Conservation (phyloP, 2,329 filamentous ascomycete genomes). For the Ophiocordyceps sinensis region DNA sequence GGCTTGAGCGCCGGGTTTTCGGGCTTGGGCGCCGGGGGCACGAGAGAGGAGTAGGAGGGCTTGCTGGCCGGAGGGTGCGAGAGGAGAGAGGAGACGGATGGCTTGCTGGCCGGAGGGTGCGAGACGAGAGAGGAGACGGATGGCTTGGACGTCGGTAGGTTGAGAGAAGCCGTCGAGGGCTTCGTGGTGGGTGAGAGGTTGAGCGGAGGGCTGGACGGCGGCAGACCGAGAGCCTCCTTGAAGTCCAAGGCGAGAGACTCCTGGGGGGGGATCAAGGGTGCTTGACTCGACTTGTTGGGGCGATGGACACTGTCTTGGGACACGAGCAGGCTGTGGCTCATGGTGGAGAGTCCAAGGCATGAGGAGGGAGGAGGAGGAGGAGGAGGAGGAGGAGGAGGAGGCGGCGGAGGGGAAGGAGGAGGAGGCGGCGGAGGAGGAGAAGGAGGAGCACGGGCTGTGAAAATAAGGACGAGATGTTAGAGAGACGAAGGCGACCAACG, state of each 20-base stretch:
- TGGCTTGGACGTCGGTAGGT: neutral
- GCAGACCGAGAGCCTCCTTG: conserved; percentile 3
- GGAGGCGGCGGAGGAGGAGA: too few relatives aligned
- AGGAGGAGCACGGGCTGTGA: neutral
- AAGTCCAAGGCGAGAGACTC: conserved; percentile 3
- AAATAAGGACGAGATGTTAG: neutral
- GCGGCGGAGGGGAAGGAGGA: neutral
- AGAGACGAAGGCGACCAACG: neutral
- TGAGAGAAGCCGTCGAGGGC: neutral
- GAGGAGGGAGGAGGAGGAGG: neutral
- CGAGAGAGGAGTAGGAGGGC: too few relatives aligned
- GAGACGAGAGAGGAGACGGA: neutral
- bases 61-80: neutral
- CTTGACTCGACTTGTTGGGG: neutral
- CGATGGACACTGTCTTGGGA: neutral
- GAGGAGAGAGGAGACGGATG: neutral
- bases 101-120: neutral
- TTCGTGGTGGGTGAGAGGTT: neutral
- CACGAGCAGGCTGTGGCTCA: neutral
- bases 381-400: neutral
- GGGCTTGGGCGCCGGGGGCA: too few relatives aligned
- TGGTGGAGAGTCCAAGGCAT: neutral
- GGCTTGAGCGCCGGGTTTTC: too few relatives aligned
- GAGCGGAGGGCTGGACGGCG: neutral
- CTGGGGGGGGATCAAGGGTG: conserved; percentile 2